phyloP scores from a whole-genome alignment of 2,329 filamentous ascomycete species.

The Aureobasidium subglaciale region DNA sequence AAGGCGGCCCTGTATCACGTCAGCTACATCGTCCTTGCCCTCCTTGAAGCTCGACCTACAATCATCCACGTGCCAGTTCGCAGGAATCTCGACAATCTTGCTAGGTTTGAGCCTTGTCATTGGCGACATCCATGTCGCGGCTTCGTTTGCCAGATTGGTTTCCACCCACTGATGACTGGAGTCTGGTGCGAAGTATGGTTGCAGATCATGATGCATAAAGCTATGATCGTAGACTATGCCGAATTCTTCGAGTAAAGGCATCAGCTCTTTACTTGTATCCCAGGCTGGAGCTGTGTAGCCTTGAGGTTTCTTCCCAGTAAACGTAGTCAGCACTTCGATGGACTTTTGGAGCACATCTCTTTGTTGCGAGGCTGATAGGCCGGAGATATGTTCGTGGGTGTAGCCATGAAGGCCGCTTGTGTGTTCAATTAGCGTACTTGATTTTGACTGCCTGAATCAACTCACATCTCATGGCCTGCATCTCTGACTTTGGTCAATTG shows the following conservation, averaged over 20 bases:
- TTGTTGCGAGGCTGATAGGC: conserved; percentile 28
- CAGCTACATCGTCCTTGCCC: not conserved
- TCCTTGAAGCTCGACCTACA: conserved; percentile 17
- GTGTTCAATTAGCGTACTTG: not conserved
- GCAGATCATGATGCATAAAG: conserved; percentile 44
- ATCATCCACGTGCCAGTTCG: conserved; percentile 43
- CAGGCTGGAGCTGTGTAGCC: conserved; percentile 41
- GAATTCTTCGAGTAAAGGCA: conserved; percentile 35
- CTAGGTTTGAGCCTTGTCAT: conserved; percentile 28
- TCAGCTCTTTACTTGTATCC: conserved; percentile 32
- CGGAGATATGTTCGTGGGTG: conserved; percentile 33
- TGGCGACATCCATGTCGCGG: conserved; percentile 33
- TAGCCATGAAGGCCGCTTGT: conserved; percentile 34
- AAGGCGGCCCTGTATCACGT: conserved; percentile 30
- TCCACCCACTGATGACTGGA: conserved; percentile 24
- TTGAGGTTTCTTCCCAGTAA: conserved; percentile 34
- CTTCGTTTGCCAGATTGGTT: conserved; percentile 28
- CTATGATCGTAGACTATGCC: conserved; percentile 42
- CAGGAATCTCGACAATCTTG: conserved; percentile 39
- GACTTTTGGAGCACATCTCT: conserved; percentile 31
- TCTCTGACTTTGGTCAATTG: conserved; percentile 40
- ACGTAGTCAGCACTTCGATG: conserved; percentile 33
- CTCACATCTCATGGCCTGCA: conserved; percentile 35
- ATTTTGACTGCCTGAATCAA: not conserved
- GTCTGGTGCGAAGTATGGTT: conserved; percentile 28